Conservation (phyloP, 2,329 filamentous ascomycete species). For the Diaporthe caulivora region DNA sequence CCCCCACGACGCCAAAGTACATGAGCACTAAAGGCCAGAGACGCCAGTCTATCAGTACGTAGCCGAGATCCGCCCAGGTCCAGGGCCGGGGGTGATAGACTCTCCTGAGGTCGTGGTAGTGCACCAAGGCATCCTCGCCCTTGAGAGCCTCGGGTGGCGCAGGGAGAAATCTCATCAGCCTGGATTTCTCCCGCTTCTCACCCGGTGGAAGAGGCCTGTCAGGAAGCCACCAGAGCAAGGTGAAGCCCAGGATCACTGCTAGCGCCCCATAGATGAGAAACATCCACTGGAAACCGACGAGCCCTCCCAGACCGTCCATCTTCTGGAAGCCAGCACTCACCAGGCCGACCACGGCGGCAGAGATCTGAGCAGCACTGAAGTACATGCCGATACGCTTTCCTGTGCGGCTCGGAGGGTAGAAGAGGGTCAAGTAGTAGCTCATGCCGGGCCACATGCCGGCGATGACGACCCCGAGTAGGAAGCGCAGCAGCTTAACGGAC, state of each 20-base stretch:
- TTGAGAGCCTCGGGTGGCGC: slow-evolving; percentile 76
- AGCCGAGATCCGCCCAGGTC: slow-evolving; percentile 76
- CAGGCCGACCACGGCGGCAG: slow-evolving; percentile 87
- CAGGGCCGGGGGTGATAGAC: slow-evolving; percentile 84
- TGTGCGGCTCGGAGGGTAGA: slow-evolving; percentile 88
- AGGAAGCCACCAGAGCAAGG: slow-evolving; percentile 89
- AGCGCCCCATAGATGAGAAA: slow-evolving; percentile 88
- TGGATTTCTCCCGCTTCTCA: slow-evolving; percentile 62
- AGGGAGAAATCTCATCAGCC: slow-evolving; percentile 76
- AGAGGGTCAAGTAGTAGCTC: slow-evolving; percentile 91
- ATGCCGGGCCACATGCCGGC: slow-evolving; percentile 97
- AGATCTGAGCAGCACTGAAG: slow-evolving; percentile 90
- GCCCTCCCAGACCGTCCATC: slow-evolving; percentile 82
- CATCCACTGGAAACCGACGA: slow-evolving; percentile 93
- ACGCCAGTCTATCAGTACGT: slow-evolving; percentile 85
- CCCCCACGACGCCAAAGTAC: slow-evolving; percentile 96
- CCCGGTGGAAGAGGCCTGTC: slow-evolving; percentile 84
- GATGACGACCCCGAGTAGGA: slow-evolving; percentile 87
- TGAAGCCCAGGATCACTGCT: slow-evolving; percentile 77
- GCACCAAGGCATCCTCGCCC: slow-evolving; percentile 82
- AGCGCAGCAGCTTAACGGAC: slow-evolving; percentile 89
- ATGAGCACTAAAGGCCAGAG: slow-evolving; percentile 88
- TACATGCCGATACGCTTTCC: slow-evolving; percentile 92
- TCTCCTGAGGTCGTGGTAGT: slow-evolving; percentile 84
- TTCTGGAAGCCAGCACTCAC: slow-evolving; percentile 93